These are phyloP conservation scores for Candida nemodendra DNA, from an alignment of 805 yeast genomes.

Conservation along the genomic window DNA sequence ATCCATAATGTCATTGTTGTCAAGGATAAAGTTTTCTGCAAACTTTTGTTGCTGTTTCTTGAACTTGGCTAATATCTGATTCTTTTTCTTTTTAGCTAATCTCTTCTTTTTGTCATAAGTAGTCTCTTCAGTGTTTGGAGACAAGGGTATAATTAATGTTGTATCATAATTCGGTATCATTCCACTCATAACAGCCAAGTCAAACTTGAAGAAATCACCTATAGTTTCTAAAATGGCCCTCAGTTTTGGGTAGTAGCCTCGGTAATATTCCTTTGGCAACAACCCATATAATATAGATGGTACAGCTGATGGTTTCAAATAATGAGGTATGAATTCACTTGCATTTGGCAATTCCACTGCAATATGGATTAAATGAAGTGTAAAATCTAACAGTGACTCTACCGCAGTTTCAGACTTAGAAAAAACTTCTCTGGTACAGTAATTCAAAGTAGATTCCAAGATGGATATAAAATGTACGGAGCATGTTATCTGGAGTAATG, in stretches of 20 bases:
- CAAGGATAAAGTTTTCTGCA: constrained; percentile 47
- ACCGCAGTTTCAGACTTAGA: constrained; percentile 25
- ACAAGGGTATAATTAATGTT: constrained; percentile 6
- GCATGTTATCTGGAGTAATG: constrained; percentile 51
- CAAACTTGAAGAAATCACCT: constrained; percentile 8
- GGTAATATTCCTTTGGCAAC: constrained; percentile 40
- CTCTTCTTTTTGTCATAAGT: constrained; percentile 62
- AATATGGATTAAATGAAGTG: constrained; percentile 68
- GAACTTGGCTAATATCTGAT: constrained; percentile 71
- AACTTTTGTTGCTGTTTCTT: constrained; percentile 78
- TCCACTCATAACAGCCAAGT: constrained; percentile 32
- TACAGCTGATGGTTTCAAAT: constrained; percentile 13
- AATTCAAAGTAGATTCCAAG: constrained; percentile 47
- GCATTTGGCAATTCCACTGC: constrained; percentile 44
- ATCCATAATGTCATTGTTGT: constrained; percentile 34
- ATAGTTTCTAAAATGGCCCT: constrained; percentile 47
- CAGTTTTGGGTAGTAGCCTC: constrained; percentile 51
- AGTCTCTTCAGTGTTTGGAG: constrained; percentile 24
- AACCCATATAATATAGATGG: constrained; percentile 37
- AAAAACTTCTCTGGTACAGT: constrained; percentile 21
- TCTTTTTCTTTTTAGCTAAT: constrained; percentile 67
- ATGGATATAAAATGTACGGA: constrained; percentile 54
- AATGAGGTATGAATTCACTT: constrained; percentile 15
- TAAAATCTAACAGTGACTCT: constrained; percentile 58
- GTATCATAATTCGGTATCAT: constrained; percentile 38